A percentile compares a stretch with the other conserved stretches of the same genome.
Evolutionary conservation across 1,284 basidiomycete genomes (phyloP).

Genomic region (Malassezia nana): DNA sequence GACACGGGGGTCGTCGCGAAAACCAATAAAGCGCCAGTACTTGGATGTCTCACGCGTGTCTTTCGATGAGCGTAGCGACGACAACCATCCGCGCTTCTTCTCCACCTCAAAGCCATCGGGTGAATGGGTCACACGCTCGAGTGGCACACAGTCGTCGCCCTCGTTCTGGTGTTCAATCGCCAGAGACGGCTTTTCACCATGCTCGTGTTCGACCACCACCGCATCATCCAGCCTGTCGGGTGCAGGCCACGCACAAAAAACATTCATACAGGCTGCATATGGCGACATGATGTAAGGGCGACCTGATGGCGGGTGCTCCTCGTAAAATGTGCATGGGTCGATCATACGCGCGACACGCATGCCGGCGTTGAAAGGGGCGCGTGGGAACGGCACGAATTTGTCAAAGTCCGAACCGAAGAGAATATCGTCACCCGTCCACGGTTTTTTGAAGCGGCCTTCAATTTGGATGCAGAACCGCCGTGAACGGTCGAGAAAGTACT

Average conservation of each 20-base stretch:
- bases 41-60: constrained; percentile 39
- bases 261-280: constrained; percentile 50
- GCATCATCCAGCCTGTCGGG: constrained; percentile 45
- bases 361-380: constrained; percentile 49
- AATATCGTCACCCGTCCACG: constrained; percentile 33
- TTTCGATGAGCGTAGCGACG: constrained; percentile 20
- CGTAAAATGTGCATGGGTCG: constrained; percentile 46
- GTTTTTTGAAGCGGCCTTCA: constrained; percentile 50
- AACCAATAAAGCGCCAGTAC: constrained; percentile 51
- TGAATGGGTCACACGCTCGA: constrained; percentile 33
- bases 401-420: constrained; percentile 45
- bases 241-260: constrained; percentile 49
- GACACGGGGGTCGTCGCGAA: constrained; percentile 38
- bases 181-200: constrained; percentile 21
- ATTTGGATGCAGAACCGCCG: constrained; percentile 50
- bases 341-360: constrained; percentile 49
- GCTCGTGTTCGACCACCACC: constrained; percentile 44
- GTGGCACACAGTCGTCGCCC: constrained; percentile 45
- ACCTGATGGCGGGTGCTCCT: constrained; percentile 45
- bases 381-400: constrained; percentile 42
- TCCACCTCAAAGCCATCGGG: constrained; percentile 18
- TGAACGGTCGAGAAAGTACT: constrained; percentile 44
- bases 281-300: constrained; percentile 51
- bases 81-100: constrained; percentile 33
- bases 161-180: constrained; percentile 28